Base-by-base conservation (phyloP, 768 basidiomycete species). In the Mycena rebaudengoi region DNA sequence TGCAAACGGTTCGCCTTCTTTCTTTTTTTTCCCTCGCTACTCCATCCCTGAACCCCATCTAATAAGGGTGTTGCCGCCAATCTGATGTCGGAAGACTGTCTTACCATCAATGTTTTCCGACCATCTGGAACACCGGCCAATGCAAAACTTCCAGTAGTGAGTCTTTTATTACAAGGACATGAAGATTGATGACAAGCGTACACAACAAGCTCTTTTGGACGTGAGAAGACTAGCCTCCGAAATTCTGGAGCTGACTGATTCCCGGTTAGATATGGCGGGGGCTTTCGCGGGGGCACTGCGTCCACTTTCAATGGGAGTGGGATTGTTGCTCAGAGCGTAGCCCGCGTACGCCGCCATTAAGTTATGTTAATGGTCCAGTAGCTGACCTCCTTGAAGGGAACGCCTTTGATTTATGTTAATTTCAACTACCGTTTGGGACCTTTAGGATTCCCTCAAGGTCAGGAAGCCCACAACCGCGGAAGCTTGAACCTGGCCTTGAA, bases 51-150 rank as follows among this genome's bases (percentile, higher is more conserved):
- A 25, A 32, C 33, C 20, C 44, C 14, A 21, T 75, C n/a, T n/a
- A n/a, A n/a, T 69, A 30, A 65, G 82, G 77, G 49, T 71, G 77
- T 67, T 43, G 73, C 60, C 71, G 75, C 59, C 72, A 78, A 60
- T 65, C 73, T 29, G 69, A 81, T 73, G 39, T 85, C 85, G 21
- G 88, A 89, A 70, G 87, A 89, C 58, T 89, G 86, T 69, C 72
- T 90, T 45, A 87, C 86, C 25, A 77, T 89, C 57, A 88, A 89
- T 68, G 75, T 90, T 5, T 86, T 84, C 55, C 76, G 85, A 20
- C 87, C 88, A 0, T 75, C 80, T 0, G 79, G 80, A 11, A 62
- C 73, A 11, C 37, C 59, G 6, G 10, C 69, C 1, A 65, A 69
- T 49, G 74, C 76, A 1, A 74, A 73, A 45, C 70, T 84, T 3